Evolutionary conservation across 345 rosid species (phyloP), one percentile per base, ranked within the genome.

Genomic region (Lumnitzera littorea): DNA sequence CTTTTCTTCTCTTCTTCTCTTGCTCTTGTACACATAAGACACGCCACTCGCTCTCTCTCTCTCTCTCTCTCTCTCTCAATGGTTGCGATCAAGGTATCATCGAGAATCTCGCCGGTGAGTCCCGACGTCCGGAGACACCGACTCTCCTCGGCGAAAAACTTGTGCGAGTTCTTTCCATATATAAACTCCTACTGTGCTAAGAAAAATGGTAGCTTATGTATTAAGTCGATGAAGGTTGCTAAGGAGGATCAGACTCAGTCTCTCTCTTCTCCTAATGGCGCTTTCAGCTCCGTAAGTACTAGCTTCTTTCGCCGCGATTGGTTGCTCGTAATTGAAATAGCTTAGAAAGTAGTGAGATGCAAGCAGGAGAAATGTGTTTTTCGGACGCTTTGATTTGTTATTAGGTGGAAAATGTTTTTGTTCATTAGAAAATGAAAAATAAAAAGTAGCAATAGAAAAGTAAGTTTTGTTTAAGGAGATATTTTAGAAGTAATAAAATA

Each of bases 201-300:
- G 48, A 70, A 55, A 51, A 58, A 29, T 27, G 5, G 51, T 15
- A 24, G 48, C 15, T 74, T 75, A 47, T 53, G 71, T 15, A 69
- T 86, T 60, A 73, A 82, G 77, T 82, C 85, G 69, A 74, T 69
- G 63, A 63, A 60, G 56, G 58, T 53, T 61, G 51, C 68, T 9
- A 61, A 72, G 0, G 77, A 67, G 46, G 68, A 57, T 62, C 72
- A 23, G 4, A 53, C 48, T 20, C 58, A 48, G 5, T 58, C 60
- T 5, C 63, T 70, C 50, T 58, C 62, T 53, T 66, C 80, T 43
- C 67, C 60, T 0, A 83, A 83, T 57, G 84, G 81, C 36, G 66
- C 81, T 68, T 61, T 76, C 12, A 62, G 65, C 51, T 17, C 74
- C 46, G 97, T 91, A 20, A 74, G 86, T 72, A 20, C 23, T 25